A percentile compares a stretch with the other conserved stretches of the same genome.
Conservation (phyloP, 345 rosid genomes). For the Euclidium syriacum region DNA sequence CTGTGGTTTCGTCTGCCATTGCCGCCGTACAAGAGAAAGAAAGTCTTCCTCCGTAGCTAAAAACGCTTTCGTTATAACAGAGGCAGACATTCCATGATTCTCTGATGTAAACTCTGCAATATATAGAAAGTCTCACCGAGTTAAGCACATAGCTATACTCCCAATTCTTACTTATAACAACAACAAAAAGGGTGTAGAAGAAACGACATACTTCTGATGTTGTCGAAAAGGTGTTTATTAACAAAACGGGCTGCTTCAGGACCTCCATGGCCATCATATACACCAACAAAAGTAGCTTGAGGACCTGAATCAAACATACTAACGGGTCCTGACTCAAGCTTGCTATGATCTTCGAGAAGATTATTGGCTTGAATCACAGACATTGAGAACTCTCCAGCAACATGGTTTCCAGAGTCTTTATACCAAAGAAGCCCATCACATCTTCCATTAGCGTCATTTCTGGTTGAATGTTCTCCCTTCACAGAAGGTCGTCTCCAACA, state of each 20-base stretch:
- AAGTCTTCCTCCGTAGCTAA: constrained; percentile 33
- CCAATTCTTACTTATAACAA: neutral
- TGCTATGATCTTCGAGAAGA: constrained; percentile 37
- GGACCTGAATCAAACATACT: constrained; percentile 30
- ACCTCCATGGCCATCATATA: constrained; percentile 39
- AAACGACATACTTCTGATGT: constrained; percentile 23
- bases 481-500: constrained; percentile 81
- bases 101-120: constrained; percentile 83
- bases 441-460: constrained; percentile 39
- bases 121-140: constrained; percentile 40
- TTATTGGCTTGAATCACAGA: constrained; percentile 36
- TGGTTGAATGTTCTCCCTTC: constrained; percentile 62
- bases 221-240: constrained; percentile 27
- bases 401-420: constrained; percentile 37
- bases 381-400: constrained; percentile 36
- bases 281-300: constrained; percentile 38
- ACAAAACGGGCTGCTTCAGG: constrained; percentile 36
- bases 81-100: constrained; percentile 75
- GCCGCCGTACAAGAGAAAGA: constrained; percentile 33
- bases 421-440: constrained; percentile 37
- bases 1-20: constrained; percentile 43
- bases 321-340: constrained; percentile 32
- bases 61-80: constrained; percentile 39
- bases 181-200: neutral
- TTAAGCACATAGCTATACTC: constrained; percentile 7